Evolutionary conservation across 495 filamentous ascomycete genomes (phyloP), one percentile per base, ranked within the genome.

Genomic region (Cercophora sp.): DNA sequence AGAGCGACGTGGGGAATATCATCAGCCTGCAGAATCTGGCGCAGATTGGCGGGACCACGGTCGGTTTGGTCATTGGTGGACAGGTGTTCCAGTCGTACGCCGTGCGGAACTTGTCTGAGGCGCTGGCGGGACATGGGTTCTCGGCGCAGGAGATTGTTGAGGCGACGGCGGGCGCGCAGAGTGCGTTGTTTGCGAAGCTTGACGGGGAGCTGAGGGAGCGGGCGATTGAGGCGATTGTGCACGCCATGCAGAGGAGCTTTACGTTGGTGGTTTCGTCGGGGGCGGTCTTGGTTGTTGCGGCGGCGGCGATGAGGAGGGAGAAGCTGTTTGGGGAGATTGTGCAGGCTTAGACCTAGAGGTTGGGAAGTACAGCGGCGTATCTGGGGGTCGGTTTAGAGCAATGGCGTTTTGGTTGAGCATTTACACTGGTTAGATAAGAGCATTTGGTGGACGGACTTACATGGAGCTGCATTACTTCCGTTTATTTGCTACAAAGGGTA

Each of bases 61-160:
- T 86, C 26, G 64, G 76, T 0, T 70, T 86, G 3, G 75, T 78
- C 0, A 80, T 86, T 18, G 78, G 80, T 8, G 80, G 80, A 8
- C 64, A 73, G 5, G 70, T 85, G 2, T 85, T 81, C 63, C 63
- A 83, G 37, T 80, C 79, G 45, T 61, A 63, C 11, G 64, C 65
- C 2, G 46, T 65, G 19, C 57, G 54, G 6, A 64, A 64, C 18
- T 62, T 78, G 16, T 10, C 50, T 1, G 52, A 20, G 0, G 58
- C 73, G 22, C 57, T 82, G 5, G 74, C 77, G 0, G 56, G 70
- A 5, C 42, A 58, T 0, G 57, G 59, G 23, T 63, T 56, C 23
- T 40, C 43, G 4, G 43, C 59, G 18, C 40, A 67, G 5, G 63
- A 71, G 4, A 72, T 83, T 10, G 67, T 70, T n/a, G 65, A 54